Conservation (phyloP, 331 rosid genomes). For the Telfairia occidentalis region DNA sequence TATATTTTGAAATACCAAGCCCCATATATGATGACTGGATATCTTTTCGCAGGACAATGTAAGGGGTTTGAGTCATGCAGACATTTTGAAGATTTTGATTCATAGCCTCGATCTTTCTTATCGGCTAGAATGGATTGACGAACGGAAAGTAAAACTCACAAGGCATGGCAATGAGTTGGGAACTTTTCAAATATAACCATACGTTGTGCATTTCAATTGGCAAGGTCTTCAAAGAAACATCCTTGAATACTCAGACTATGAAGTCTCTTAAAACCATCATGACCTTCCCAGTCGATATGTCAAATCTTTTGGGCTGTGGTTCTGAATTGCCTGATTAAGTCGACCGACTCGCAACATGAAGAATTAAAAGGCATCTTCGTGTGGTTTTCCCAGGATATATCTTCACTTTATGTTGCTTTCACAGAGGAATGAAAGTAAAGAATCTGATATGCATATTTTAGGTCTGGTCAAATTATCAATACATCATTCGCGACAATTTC, state of each 20-base stretch:
- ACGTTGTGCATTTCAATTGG: background rate
- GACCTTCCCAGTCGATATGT: background rate
- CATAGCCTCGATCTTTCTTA: constrained; percentile 82
- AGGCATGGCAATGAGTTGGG: constrained; percentile 75
- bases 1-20: background rate
- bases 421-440: background rate
- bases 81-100: constrained; percentile 55
- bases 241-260: background rate
- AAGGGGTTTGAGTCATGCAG: constrained; percentile 45
- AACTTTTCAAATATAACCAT: constrained; percentile 28
- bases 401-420: background rate
- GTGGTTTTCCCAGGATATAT: background rate
- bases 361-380: background rate
- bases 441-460: background rate
- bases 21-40: background rate
- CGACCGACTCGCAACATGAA: background rate
- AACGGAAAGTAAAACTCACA: constrained; percentile 53
- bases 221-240: background rate
- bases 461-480: background rate
- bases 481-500: background rate
- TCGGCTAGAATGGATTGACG: constrained; percentile 62
- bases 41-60: constrained; percentile 39
- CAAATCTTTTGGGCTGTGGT: background rate
- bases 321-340: background rate
- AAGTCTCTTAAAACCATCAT: background rate